Base-by-base conservation (phyloP, 129 eudicot species). In the Heracleum sosnowskyi region DNA sequence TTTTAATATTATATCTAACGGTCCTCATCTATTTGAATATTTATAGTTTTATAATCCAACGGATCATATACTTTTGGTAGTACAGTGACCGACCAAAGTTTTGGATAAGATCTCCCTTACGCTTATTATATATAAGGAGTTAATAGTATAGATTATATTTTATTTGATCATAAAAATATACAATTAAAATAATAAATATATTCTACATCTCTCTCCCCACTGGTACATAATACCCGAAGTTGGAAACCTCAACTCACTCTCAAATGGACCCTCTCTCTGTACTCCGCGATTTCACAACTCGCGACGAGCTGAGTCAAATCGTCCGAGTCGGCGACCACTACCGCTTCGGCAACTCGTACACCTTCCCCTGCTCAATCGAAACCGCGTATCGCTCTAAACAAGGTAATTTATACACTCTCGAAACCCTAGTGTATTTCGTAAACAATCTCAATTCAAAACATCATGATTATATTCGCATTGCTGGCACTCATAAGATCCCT, bases 361-460 rank as follows among this genome's bases (percentile, higher is more conserved):
- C 96, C 10, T 96, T 96, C 87, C 99, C 99, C 22, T 85, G 89
- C 88, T 28, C 89, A 41, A 76, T 79, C 82, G 92, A 87, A 60
- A 92, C 97, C 11, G 87, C 99, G 3, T 96, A 92, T 85, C 87
- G 91, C 46, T 96, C 99, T 3, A 92, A 93, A 79, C 91, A 89
- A 84, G 90, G 92, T 47, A 83, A 82, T 51, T 86, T 86, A 82
- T 96, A 92, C 88, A 90, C 99, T 0, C 92, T 96, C 82, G 97
- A 96, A 87, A 88, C 97, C 91, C 95, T 96, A 80, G 90, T 96
- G 77, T 86, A 84, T 88, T 96, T 96, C 89, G 82, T 92, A 68
- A 89, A 79, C 37, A 86, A 96, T 42, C 83, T 85, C 75, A 86
- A 92, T 78, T 73, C 86, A 45, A 91, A 91, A 80, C 97, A 90